Evolutionary conservation across 78 protist species (phyloP).

Genomic region (Chrysochromulina parva): DNA sequence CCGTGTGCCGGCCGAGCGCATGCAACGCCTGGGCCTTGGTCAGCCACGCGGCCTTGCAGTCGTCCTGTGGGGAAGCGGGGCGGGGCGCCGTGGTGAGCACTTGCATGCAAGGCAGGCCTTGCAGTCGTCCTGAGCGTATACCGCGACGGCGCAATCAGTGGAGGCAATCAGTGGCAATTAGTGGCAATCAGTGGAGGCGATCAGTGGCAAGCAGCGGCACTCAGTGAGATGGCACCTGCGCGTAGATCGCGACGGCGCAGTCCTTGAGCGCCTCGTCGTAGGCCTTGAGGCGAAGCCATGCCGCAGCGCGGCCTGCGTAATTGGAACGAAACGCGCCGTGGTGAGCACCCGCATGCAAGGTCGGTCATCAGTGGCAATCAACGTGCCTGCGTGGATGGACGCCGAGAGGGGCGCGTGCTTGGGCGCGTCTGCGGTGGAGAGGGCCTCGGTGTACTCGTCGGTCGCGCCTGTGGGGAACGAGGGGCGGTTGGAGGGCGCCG

Average conservation of each 20-base stretch:
- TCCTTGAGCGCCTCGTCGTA: neutral
- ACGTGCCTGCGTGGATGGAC: neutral
- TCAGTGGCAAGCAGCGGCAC: too few relatives aligned
- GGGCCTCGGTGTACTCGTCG: neutral
- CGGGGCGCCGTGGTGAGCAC: too few relatives aligned
- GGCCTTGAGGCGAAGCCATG: neutral
- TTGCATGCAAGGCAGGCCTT: too few relatives aligned
- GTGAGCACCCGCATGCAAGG: too few relatives aligned
- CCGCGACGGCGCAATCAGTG: neutral
- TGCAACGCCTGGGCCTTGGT: conserved; percentile 8
- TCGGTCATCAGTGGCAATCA: too few relatives aligned
- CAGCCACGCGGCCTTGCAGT: neutral
- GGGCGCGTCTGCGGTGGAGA: neutral
- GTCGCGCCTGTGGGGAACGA: too few relatives aligned
- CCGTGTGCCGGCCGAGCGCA: neutral
- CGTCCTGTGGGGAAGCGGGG: neutral
- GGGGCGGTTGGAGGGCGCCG: too few relatives aligned
- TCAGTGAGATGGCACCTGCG: neutral
- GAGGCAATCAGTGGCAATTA: too few relatives aligned
- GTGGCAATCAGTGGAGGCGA: too few relatives aligned
- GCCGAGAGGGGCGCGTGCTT: conserved; percentile 1
- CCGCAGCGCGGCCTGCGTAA: conserved; percentile 6
- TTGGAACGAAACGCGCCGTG: too few relatives aligned
- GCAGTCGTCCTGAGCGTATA: neutral
- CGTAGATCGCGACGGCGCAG: neutral